A percentile compares a stretch with the other conserved stretches of the same genome.
Conservation (phyloP, 352 stramenopile species). For the Elongisporangium anandrum region DNA sequence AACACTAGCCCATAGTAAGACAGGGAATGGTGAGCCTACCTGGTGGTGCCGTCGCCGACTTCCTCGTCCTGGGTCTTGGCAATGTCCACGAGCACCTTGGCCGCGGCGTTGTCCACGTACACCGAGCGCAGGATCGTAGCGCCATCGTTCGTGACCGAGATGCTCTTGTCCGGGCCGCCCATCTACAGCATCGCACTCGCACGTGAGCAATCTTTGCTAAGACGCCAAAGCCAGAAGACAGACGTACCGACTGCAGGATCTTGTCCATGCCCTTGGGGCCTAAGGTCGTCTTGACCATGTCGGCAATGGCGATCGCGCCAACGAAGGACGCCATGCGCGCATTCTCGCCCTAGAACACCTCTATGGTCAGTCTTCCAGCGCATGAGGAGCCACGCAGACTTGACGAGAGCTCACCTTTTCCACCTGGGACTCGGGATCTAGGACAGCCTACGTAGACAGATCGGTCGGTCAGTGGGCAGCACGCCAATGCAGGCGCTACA, state of each 20-base stretch:
- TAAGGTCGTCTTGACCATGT: conserved; percentile 99
- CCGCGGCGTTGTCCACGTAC: conserved; percentile 98
- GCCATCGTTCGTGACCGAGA: conserved; percentile 98
- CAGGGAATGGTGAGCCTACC: conserved; percentile 8
- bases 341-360: conserved; percentile 92
- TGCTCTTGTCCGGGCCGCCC: conserved; percentile 78
- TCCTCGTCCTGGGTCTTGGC: conserved; percentile 98
- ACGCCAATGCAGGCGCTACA: not conserved
- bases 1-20: not conserved
- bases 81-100: conserved; percentile 99
- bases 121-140: conserved; percentile 98
- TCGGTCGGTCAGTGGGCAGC: not conserved
- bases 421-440: conserved; percentile 79
- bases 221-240: not conserved
- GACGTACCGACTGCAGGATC: conserved; percentile 94
- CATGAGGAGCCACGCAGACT: not conserved
- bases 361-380: not conserved
- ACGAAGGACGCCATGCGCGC: conserved; percentile 98
- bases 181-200: conserved; percentile 21
- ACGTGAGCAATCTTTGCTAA: conserved; percentile 3
- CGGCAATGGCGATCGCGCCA: conserved; percentile 98
- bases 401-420: conserved; percentile 41
- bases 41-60: conserved; percentile 98
- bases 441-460: conserved; percentile 37
- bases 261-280: conserved; percentile 99